Evolutionary conservation across 768 basidiomycete genomes (phyloP).

Genomic region (Russula griseocarnosa): DNA sequence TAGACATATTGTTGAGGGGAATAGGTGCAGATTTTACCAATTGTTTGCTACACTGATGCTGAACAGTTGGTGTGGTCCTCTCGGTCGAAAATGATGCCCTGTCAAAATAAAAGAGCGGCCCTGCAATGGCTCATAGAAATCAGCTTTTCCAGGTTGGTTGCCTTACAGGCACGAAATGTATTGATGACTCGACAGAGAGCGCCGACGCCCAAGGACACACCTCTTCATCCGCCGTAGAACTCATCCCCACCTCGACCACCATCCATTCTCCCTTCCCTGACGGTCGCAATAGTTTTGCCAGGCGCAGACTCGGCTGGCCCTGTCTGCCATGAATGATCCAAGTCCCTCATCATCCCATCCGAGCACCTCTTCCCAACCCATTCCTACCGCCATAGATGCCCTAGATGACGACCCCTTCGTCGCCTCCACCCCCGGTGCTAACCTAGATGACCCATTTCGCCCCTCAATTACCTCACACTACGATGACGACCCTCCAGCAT

Average conservation of each 20-base stretch:
- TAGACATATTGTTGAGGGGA: too few species aligned
- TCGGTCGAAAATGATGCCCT: too few species aligned
- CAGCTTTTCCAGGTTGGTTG: too few species aligned
- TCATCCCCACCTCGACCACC: conserved; percentile 46
- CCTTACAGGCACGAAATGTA: too few species aligned
- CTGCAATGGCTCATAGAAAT: too few species aligned
- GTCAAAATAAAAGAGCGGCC: too few species aligned
- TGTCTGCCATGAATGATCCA: conserved; percentile 32
- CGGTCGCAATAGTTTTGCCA: conserved; percentile 35
- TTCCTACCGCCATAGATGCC: conserved; percentile 21
- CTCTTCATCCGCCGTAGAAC: conserved; percentile 54
- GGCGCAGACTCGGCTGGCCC: conserved; percentile 44
- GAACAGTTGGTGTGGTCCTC: too few species aligned
- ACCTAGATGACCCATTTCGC: neutral
- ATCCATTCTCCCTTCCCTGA: conserved; percentile 46
- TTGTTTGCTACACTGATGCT: too few species aligned
- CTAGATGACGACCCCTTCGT: conserved; percentile 49
- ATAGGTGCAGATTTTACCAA: too few species aligned
- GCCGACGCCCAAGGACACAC: too few species aligned
- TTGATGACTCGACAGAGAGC: too few species aligned
- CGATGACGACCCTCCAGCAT: conserved; percentile 32
- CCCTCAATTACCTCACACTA: neutral
- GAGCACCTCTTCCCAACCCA: neutral
- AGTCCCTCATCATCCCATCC: conserved; percentile 25
- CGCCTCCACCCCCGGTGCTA: conserved; percentile 25